These are phyloP conservation scores for Daldinia sp. DNA, from an alignment of 2,329 filamentous ascomycete genomes.

Conservation along the genomic window DNA sequence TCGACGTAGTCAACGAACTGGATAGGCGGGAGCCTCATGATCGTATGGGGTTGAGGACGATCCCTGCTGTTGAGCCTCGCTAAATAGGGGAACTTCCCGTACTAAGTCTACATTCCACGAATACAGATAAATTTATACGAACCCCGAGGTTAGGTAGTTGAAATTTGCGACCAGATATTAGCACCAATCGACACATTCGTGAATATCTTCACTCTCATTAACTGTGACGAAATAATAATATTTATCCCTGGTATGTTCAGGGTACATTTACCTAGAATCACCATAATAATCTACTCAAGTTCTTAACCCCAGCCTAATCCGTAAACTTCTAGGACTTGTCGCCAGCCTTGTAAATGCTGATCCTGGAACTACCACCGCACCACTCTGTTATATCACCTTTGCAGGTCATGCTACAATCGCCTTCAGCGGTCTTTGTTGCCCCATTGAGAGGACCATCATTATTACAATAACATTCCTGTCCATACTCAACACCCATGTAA, in stretches of 20 bases:
- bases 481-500: conserved; percentile 44
- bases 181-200: no score
- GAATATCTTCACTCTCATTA: background rate
- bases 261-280: background rate
- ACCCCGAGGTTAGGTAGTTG: background rate
- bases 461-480: conserved; percentile 43
- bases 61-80: background rate
- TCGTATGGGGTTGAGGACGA: background rate
- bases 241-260: background rate
- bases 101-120: background rate
- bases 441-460: conserved; percentile 38
- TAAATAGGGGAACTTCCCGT: background rate
- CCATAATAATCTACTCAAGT: background rate
- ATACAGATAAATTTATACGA: background rate
- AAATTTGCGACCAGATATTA: no score
- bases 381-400: conserved; percentile 32
- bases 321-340: background rate
- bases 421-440: conserved; percentile 28
- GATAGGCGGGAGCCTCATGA: background rate
- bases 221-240: background rate
- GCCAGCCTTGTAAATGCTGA: conserved; percentile 27
- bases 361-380: conserved; percentile 31
- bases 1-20: conserved; percentile 2
- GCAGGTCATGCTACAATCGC: conserved; percentile 38
- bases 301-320: background rate